Evolutionary conservation across 805 yeast species (phyloP), one percentile per base, ranked within the genome.

Genomic region (Yarrowia porcina): DNA sequence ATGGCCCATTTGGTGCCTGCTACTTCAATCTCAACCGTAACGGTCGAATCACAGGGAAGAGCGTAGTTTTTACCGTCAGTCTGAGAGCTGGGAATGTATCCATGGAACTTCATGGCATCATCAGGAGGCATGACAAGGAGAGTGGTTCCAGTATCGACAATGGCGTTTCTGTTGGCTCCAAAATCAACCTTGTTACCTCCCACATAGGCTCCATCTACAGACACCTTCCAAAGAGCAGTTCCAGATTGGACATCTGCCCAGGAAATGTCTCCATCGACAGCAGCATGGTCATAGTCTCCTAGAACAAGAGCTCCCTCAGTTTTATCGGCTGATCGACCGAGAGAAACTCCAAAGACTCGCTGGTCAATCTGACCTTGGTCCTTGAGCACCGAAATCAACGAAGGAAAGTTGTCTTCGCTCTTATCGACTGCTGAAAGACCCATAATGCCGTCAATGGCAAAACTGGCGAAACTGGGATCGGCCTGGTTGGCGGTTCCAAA

Each of bases 61-160:
- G 88, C 89, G 72, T 76, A 86, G 71, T 83, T 85, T 21, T 82
- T 77, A n/a, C 85, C 84, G 71, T 86, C 89, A 8, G 86, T 78
- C 64, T 82, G 72, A 8, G 84, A 75, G 36, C 75, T 71, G 15
- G 70, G 66, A 60, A 86, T 84, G 67, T 76, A 82, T 4, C 85
- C 72, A 69, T 86, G 89, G 15, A 85, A 63, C 21, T 66, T 74
- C 41, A 77, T 64, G 1, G 89, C 89, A 68, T 86, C 89, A 23
- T 71, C 74, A 12, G 79, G 71, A 6, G 88, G 83, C 44, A 84
- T 72, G 3, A 83, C 82, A 25, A 86, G 72, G 3, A 86, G 80
- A 0, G 89, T 85, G 2, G 90, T 85, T 21, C 90, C 90, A 7
- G 87, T 82, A 70, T 86, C 90, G 20, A 86, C 74, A 28, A 85